A percentile compares a stretch with the other conserved stretches of the same genome.
Conservation (phyloP, 1,284 basidiomycete genomes). For the Fistulina hepatica region DNA sequence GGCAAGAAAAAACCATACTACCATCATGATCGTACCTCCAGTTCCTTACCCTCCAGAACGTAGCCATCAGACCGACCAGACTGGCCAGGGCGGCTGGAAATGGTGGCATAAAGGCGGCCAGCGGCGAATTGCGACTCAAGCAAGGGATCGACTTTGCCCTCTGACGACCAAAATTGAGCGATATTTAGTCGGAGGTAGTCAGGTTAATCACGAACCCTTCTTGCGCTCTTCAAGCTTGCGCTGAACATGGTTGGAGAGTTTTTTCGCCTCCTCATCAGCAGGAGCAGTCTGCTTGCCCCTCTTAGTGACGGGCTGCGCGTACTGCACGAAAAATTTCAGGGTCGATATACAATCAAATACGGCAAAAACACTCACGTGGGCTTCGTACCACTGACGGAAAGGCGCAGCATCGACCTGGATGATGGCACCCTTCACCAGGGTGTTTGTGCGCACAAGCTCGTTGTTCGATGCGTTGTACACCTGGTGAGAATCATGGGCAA, state of each 20-base stretch:
- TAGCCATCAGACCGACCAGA: constrained; percentile 92
- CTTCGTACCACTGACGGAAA: constrained; percentile 97
- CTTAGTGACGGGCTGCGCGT: constrained; percentile 85
- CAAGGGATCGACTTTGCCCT: constrained; percentile 81
- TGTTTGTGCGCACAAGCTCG: constrained; percentile 97
- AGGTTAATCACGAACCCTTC: constrained; percentile 45
- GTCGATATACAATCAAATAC: constrained; percentile 9
- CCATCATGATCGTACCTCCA: constrained; percentile 54
- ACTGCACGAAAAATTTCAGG: constrained; percentile 71
- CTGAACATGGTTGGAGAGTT: constrained; percentile 83
- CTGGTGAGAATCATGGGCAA: constrained; percentile 28
- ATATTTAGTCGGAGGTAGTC: constrained; percentile 19
- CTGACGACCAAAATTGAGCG: constrained; percentile 28
- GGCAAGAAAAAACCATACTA: constrained; percentile 11
- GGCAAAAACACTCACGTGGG: constrained; percentile 58
- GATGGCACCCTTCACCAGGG: constrained; percentile 89
- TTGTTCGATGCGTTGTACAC: constrained; percentile 98
- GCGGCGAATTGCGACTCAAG: constrained; percentile 81
- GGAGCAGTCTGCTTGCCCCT: constrained; percentile 59
- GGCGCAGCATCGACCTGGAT: constrained; percentile 94
- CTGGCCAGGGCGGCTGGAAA: constrained; percentile 90
- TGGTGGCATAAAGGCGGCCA: constrained; percentile 81
- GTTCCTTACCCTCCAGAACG: constrained; percentile 92
- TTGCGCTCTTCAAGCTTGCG: constrained; percentile 80
- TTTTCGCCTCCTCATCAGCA: constrained; percentile 50